Evolutionary conservation across 176 grass and related monocot species (phyloP).

Genomic region (Avena sativa): DNA sequence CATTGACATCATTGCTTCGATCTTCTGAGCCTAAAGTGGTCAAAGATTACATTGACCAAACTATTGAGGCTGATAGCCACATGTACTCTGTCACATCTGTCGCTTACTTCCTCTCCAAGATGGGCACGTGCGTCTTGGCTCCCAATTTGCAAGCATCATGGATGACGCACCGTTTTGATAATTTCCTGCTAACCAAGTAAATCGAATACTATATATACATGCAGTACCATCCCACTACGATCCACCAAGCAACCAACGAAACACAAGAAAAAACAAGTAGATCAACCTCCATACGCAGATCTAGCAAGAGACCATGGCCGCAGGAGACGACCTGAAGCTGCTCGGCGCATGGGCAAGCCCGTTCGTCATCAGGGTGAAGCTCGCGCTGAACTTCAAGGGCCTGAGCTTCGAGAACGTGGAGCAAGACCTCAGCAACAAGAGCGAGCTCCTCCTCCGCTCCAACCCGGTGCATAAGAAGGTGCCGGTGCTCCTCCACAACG

Average conservation of each 20-base stretch:
- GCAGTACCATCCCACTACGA: not conserved
- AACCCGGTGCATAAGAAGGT: slow-evolving; percentile 65
- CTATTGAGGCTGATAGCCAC: not conserved
- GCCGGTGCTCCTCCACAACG: slow-evolving; percentile 56
- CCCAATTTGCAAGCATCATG: not conserved
- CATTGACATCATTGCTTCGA: not conserved
- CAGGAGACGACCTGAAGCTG: not conserved
- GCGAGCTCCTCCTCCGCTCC: slow-evolving; percentile 48
- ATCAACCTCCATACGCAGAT: not conserved
- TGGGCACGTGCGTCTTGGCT: not conserved
- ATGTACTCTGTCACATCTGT: not conserved
- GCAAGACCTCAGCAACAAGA: slow-evolving; percentile 52
- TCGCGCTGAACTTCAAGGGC: slow-evolving; percentile 31
- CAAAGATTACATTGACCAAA: not conserved
- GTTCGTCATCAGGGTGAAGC: not conserved
- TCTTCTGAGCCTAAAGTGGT: not conserved
- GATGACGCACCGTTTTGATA: not conserved
- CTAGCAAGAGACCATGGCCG: not conserved
- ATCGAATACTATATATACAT: not conserved
- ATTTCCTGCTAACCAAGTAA: not conserved
- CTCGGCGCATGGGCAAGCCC: not conserved
- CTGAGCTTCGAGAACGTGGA: slow-evolving; percentile 25
- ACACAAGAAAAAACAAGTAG: not conserved
- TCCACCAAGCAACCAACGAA: not conserved
- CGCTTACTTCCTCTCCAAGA: not conserved